These are phyloP conservation scores for Arthroderma sp. DNA, from an alignment of 2,329 filamentous ascomycete species.

Conservation along the genomic window DNA sequence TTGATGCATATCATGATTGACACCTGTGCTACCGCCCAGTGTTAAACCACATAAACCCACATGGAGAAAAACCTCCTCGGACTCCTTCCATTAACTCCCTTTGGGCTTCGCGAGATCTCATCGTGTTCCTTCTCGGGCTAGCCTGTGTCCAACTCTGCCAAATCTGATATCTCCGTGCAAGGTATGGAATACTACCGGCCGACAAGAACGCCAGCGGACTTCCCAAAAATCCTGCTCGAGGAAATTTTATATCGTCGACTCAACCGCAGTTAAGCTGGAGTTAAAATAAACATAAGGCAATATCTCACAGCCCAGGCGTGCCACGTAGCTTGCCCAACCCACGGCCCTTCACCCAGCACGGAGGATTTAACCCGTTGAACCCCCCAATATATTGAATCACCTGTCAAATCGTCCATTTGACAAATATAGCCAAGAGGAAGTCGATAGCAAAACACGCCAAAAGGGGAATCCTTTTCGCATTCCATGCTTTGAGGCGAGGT, in stretches of 20 bases:
- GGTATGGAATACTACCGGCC: background rate
- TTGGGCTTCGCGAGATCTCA: background rate
- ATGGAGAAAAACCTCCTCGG: background rate
- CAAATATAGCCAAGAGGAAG: background rate
- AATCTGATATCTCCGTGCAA: background rate
- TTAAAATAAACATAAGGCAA: constrained; percentile 4
- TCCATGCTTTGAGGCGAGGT: background rate
- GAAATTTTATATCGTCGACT: background rate
- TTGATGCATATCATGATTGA: background rate
- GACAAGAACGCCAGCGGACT: background rate
- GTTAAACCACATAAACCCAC: background rate
- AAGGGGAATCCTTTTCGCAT: background rate
- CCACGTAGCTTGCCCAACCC: constrained; percentile 2
- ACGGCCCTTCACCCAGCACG: background rate
- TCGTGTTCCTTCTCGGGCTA: background rate
- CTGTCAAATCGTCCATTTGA: background rate
- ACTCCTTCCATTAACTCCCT: background rate
- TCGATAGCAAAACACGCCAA: background rate
- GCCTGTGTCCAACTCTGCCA: background rate
- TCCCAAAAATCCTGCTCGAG: background rate
- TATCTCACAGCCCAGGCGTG: constrained; percentile 3
- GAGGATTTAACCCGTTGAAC: background rate
- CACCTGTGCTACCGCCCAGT: background rate
- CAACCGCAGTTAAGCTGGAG: constrained; percentile 1
- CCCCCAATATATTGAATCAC: background rate